phyloP scores from a whole-genome alignment of 495 filamentous ascomycete species.

The Letharia columbiana region DNA sequence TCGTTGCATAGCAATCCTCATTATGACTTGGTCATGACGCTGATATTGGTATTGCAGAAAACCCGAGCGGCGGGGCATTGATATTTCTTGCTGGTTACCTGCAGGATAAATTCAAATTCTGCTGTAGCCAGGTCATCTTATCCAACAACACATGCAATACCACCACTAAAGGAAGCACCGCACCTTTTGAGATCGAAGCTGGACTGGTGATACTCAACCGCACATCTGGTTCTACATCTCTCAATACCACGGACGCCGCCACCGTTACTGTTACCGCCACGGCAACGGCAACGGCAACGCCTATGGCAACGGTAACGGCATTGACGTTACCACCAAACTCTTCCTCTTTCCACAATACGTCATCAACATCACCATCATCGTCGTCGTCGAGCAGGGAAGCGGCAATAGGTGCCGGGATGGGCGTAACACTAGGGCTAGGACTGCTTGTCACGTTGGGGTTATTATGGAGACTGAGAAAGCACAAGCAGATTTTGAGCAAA shows the following conservation, averaged over 20 bases:
- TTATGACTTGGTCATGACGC: not conserved
- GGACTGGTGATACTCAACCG: constrained; percentile 4
- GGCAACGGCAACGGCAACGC: no score
- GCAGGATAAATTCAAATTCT: not conserved
- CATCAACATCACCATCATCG: no score
- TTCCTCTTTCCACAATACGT: not conserved
- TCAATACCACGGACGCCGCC: not conserved
- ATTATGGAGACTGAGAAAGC: not conserved
- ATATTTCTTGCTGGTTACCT: not conserved
- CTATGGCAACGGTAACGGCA: no score
- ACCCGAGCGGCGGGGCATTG: not conserved
- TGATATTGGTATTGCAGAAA: not conserved
- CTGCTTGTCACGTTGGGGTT: not conserved
- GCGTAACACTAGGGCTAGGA: not conserved
- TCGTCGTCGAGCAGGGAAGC: not conserved
- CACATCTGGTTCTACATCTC: not conserved
- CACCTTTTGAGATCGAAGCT: not conserved
- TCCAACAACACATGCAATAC: not conserved
- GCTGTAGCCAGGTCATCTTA: not conserved
- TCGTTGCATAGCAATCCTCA: not conserved
- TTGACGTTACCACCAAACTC: not conserved
- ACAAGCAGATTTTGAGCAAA: not conserved
- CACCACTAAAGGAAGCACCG: not conserved
- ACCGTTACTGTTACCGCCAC: not conserved
- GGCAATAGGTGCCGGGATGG: not conserved